phyloP scores from a whole-genome alignment of 1,284 basidiomycete genomes.

The Ceratobasidium sp. region DNA sequence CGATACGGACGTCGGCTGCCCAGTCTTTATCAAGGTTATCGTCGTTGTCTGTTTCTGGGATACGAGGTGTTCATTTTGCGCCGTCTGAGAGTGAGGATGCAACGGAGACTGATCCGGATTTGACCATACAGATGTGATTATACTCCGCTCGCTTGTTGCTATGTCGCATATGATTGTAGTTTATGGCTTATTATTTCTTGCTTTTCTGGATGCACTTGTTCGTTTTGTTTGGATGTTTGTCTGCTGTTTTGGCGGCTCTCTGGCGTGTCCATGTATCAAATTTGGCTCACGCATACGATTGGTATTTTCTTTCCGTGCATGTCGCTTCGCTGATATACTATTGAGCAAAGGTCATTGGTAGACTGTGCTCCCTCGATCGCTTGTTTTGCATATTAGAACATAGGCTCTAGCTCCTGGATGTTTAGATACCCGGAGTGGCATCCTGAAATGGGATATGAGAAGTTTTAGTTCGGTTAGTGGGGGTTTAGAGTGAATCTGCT shows the following conservation, averaged over 20 bases:
- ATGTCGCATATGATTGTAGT: not conserved
- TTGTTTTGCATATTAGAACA: no score
- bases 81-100: constrained; percentile 28
- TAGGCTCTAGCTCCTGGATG: no score
- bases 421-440: no score
- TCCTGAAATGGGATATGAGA: no score
- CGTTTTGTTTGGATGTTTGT: not conserved
- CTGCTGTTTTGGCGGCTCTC: not conserved
- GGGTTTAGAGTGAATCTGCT: no score
- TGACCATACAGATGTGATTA: not conserved
- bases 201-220: not conserved
- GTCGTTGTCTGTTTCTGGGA: constrained; percentile 19
- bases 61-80: constrained; percentile 40
- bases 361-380: no score
- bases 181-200: not conserved
- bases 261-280: not conserved
- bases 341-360: no score
- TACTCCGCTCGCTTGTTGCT: not conserved
- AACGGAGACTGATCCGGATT: constrained; percentile 11
- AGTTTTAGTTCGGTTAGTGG: no score
- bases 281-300: not conserved
- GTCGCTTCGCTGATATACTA: no score
- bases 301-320: no score
- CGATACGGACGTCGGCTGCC: constrained; percentile 8
- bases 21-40: not conserved